Evolutionary conservation across 2,329 filamentous ascomycete species (phyloP).

Genomic region (Colletotrichum chlorophyti): DNA sequence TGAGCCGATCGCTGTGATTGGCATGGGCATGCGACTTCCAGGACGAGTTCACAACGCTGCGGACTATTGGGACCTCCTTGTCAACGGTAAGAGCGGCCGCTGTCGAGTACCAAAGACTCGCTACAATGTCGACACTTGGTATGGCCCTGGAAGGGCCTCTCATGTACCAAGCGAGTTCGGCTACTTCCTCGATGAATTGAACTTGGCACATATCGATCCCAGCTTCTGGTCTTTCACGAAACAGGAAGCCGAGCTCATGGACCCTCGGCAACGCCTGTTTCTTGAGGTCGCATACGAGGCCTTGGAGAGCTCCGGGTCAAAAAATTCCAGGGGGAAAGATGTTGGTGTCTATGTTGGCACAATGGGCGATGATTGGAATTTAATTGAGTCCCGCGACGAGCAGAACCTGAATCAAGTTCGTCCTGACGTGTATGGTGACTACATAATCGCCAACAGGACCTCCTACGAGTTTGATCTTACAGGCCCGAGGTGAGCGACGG

Average conservation of each 20-base stretch:
- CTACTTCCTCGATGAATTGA: conserved; percentile 36
- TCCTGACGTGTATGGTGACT: conserved; percentile 33
- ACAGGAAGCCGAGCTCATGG: conserved; percentile 33
- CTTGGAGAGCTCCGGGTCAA: conserved; percentile 32
- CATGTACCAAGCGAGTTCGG: conserved; percentile 32
- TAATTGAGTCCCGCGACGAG: conserved; percentile 30
- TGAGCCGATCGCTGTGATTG: conserved; percentile 39
- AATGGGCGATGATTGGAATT: conserved; percentile 38
- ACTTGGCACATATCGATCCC: conserved; percentile 37
- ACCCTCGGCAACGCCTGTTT: conserved; percentile 26
- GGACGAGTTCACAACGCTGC: conserved; percentile 34
- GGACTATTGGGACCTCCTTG: conserved; percentile 40
- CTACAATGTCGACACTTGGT: conserved; percentile 35
- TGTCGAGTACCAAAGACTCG: conserved; percentile 35
- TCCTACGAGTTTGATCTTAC: conserved; percentile 41
- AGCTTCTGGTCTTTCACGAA: conserved; percentile 40
- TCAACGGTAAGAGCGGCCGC: conserved; percentile 34
- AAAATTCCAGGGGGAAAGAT: conserved; percentile 33
- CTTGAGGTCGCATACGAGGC: conserved; percentile 29
- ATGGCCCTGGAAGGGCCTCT: conserved; percentile 19
- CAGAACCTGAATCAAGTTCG: conserved; percentile 31
- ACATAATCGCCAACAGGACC: conserved; percentile 39
- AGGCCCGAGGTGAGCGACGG: conserved; percentile 40
- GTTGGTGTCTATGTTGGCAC: conserved; percentile 38
- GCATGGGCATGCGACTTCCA: conserved; percentile 41